A percentile compares a stretch with the other conserved stretches of the same genome.
Evolutionary conservation across 768 basidiomycete genomes (phyloP).

Genomic region (Nidularia pulvinata): DNA sequence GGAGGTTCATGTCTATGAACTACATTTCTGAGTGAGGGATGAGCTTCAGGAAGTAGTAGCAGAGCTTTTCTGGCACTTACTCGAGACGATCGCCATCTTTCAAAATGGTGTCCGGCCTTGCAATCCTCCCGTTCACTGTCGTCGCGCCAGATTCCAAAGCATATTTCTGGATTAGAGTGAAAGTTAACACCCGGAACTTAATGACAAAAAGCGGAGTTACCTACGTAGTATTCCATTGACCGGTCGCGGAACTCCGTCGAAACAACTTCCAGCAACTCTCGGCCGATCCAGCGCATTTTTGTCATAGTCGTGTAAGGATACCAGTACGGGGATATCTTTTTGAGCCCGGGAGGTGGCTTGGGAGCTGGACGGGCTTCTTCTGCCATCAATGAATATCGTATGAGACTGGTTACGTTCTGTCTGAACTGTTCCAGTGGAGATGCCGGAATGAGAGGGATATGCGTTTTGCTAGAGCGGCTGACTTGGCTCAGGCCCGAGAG

Average conservation of each 20-base stretch:
- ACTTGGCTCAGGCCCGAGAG: background rate
- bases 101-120: constrained; percentile 76
- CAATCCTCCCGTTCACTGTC: constrained; percentile 90
- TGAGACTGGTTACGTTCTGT: constrained; percentile 51
- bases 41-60: background rate
- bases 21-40: constrained; percentile 60
- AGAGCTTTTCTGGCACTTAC: constrained; percentile 40
- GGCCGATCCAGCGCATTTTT: constrained; percentile 86
- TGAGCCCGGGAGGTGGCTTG: constrained; percentile 46
- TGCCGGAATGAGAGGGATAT: constrained; percentile 43
- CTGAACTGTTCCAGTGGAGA: constrained; percentile 56
- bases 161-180: constrained; percentile 36
- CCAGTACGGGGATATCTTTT: constrained; percentile 89
- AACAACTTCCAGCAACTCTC: constrained; percentile 89
- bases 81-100: constrained; percentile 89
- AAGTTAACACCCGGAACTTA: background rate
- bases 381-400: constrained; percentile 47
- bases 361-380: constrained; percentile 24
- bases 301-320: constrained; percentile 93
- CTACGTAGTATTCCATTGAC: constrained; percentile 94
- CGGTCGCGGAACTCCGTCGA: constrained; percentile 94
- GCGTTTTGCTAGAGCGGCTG: constrained; percentile 25
- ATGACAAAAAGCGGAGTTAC: constrained; percentile 23
- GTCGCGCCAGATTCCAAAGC: constrained; percentile 92
- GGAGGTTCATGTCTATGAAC: constrained; percentile 98